Conservation (phyloP, 495 filamentous ascomycete species). For the Baudoinia panamericana region DNA sequence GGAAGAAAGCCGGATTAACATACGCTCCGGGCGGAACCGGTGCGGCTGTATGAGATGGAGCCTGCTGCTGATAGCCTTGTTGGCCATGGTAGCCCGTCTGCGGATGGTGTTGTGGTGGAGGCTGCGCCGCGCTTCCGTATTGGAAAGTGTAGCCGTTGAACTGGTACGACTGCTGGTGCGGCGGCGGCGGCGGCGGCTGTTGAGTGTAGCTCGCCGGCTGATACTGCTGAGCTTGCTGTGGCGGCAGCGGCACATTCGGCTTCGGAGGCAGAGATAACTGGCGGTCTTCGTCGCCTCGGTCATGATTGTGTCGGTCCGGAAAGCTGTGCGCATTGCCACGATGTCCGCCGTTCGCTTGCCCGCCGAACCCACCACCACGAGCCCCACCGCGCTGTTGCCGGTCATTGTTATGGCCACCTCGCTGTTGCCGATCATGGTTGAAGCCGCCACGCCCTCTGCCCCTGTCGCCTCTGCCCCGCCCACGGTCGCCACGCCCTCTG, state of each 20-base stretch:
- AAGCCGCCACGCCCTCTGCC: conserved; percentile 31
- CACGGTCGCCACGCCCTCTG: conserved; percentile 21
- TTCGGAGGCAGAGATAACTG: conserved; percentile 5
- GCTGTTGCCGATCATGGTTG: conserved; percentile 6
- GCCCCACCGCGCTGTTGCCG: neutral
- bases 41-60: neutral
- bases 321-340: conserved; percentile 19
- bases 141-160: conserved; percentile 19
- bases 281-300: neutral
- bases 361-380: neutral
- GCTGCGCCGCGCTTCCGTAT: conserved; percentile 7
- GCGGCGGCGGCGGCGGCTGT: neutral
- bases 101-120: neutral
- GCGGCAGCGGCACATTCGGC: neutral
- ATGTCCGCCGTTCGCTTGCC: neutral
- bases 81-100: conserved; percentile 1
- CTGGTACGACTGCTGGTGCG: conserved; percentile 9
- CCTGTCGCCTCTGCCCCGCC: conserved; percentile 30
- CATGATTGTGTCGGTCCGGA: conserved; percentile 18
- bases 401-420: conserved; percentile 1
- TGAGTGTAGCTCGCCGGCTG: neutral
- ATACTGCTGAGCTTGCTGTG: neutral
- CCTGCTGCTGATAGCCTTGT: conserved; percentile 1
- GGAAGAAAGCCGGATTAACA: conserved; percentile 15
- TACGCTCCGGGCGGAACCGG: conserved; percentile 7